Conservation (phyloP, 1,139 yeast species). For the Pneumocystis jirovecii region DNA sequence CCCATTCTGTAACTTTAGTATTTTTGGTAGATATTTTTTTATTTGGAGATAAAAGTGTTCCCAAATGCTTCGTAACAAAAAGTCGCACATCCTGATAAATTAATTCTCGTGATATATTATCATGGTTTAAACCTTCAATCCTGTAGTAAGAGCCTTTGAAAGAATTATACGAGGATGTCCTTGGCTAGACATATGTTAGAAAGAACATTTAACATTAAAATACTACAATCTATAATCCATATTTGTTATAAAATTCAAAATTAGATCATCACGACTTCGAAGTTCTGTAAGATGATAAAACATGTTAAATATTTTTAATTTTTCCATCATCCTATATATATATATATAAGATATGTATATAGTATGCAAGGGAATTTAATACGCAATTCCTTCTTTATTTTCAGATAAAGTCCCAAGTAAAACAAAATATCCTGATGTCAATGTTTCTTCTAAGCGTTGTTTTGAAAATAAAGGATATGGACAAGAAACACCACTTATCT, state of each 20-base stretch:
- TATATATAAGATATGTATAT: neutral
- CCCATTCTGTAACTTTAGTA: conserved; percentile 26
- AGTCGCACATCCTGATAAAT: conserved; percentile 30
- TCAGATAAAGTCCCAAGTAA: conserved; percentile 60
- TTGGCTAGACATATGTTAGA: conserved; percentile 20
- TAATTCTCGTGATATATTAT: neutral
- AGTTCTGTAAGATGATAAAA: conserved; percentile 55
- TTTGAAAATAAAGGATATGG: conserved; percentile 59
- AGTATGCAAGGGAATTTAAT: neutral
- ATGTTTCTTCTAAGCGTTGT: conserved; percentile 44
- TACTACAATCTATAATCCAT: conserved; percentile 37
- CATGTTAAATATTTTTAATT: conserved; percentile 75
- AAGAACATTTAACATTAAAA: neutral
- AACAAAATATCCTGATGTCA: conserved; percentile 62
- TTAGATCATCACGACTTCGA: conserved; percentile 42
- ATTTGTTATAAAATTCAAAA: conserved; percentile 42
- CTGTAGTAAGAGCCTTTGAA: conserved; percentile 46
- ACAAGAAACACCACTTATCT: conserved; percentile 52
- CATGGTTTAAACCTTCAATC: conserved; percentile 24
- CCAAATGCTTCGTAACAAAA: conserved; percentile 41
- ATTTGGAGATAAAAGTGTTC: conserved; percentile 27
- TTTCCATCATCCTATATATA: conserved; percentile 35
- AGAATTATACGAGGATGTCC: conserved; percentile 57
- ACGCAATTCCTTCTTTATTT: conserved; percentile 42
- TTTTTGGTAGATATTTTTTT: neutral